Percentiles rank a stretch among this genome's conserved stretches.
These are phyloP conservation scores for Fistulifera solaris DNA, from an alignment of 108 stramenopile species.

Conservation along the genomic window DNA sequence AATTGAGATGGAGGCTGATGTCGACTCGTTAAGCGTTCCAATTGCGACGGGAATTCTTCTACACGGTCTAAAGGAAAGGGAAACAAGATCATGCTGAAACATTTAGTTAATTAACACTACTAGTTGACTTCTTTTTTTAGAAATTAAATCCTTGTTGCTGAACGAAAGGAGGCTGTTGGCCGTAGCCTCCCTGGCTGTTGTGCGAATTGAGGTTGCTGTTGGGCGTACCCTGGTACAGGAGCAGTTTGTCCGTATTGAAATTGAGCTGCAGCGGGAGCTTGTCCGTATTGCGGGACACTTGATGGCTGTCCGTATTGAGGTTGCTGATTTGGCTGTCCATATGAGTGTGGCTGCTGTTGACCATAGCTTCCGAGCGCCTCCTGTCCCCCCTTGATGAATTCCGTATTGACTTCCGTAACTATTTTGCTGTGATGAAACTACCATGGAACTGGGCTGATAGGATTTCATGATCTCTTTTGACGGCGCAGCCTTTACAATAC, in stretches of 20 bases:
- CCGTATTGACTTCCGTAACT: conserved; percentile 51
- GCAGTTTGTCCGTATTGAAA: conserved; percentile 25
- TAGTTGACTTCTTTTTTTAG: too few relatives aligned
- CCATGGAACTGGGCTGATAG: conserved; percentile 41
- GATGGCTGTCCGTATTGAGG: conserved; percentile 52
- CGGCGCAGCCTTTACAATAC: conserved; percentile 20
- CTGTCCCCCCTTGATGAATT: conserved; percentile 12
- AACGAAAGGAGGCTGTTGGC: conserved; percentile 11
- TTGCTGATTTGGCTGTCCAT: conserved; percentile 31
- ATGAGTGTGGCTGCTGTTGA: conserved; percentile 17
- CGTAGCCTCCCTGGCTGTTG: conserved; percentile 23
- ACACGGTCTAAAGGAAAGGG: conserved; percentile 43
- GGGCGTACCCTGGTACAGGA: background rate
- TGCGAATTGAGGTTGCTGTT: conserved; percentile 21
- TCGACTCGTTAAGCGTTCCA: conserved; percentile 62
- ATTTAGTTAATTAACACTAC: background rate
- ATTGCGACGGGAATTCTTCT: conserved; percentile 65
- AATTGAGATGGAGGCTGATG: conserved; percentile 49
- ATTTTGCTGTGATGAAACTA: conserved; percentile 45
- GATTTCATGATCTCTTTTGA: conserved; percentile 48
- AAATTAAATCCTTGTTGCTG: conserved; percentile 1
- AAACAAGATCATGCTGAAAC: background rate
- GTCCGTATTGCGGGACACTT: conserved; percentile 18
- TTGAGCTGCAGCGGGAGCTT: background rate
- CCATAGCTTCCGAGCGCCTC: conserved; percentile 16